Base-by-base conservation (phyloP, 2,329 filamentous ascomycete species). In the Fusarium sp. region DNA sequence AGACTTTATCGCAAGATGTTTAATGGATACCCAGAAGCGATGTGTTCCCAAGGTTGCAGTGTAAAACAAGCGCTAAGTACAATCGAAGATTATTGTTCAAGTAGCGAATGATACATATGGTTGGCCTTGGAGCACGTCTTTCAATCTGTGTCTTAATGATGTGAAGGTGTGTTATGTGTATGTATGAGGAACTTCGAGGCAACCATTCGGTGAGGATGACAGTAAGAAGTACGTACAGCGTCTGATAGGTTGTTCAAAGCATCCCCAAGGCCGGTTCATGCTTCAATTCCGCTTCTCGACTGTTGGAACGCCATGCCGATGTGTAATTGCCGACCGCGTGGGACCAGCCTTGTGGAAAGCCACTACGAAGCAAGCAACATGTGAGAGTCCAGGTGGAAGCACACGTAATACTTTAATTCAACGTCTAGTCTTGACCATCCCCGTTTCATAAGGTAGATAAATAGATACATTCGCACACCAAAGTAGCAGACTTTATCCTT, bases 401-500 rank as follows among this genome's bases (percentile, higher is more conserved):
- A 69, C 62, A 69, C 25, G 50, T 67, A 67, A 64, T 61, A 69
- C 62, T 69, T 67, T 63, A 70, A 70, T 70, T 70, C 62, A 69
- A 69, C 57, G 57, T 70, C 66, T 69, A 70, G 50, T 41, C 47
- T 56, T 58, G 37, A 45, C 44, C 49, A 30, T 46, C 52, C 48
- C 64, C 64, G 33, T 64, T 59, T 64, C 61, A 20, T 65, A 65
- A 47, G 62, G 54, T 67, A 70, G 56, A 68, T 68, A 65, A 65
- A 69, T 69, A 62, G 46, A 59, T 65, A 67, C 67, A 67, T 70
- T 67, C 53, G 64, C 66, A 43, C 65, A 65, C 65, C 48, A 57
- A 67, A 69, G 65, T 63, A 56, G 62, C 66, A 68, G 66, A 70
- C 65, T 70, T 69, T 67, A 64, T 67, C 62, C 66, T 69, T 67